Conservation (phyloP, 2,329 filamentous ascomycete genomes). For the Hymenoscyphus salicellus region DNA sequence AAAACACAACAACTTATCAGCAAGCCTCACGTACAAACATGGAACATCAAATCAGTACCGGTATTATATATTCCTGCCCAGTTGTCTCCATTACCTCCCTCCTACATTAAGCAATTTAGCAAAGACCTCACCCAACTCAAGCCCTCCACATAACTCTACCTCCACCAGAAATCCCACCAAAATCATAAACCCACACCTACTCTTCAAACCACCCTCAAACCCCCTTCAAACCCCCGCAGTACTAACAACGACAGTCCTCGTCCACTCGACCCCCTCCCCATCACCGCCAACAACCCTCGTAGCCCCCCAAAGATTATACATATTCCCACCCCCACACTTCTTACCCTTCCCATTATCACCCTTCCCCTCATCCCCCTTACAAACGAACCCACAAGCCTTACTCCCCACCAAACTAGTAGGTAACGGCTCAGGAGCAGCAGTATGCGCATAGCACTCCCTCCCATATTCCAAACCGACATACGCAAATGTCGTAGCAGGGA, state of each 20-base stretch:
- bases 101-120: too few relatives aligned
- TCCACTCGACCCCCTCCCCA: not conserved
- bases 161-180: not conserved
- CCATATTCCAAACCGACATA: slow-evolving; percentile 38
- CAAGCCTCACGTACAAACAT: too few relatives aligned
- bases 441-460: slow-evolving; percentile 37
- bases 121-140: too few relatives aligned
- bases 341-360: slow-evolving; percentile 33
- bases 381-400: slow-evolving; percentile 17
- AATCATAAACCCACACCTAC: not conserved
- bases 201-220: not conserved
- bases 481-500: slow-evolving; percentile 30
- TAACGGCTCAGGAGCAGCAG: slow-evolving; percentile 22
- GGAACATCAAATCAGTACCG: too few relatives aligned
- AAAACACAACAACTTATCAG: too few relatives aligned
- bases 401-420: slow-evolving; percentile 6
- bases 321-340: slow-evolving; percentile 36
- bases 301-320: slow-evolving; percentile 38
- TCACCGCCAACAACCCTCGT: slow-evolving; percentile 10
- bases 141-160: not conserved
- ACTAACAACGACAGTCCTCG: not conserved
- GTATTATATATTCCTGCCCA: too few relatives aligned
- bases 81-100: too few relatives aligned
- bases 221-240: not conserved
- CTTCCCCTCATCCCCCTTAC: slow-evolving; percentile 35